phyloP scores from a whole-genome alignment of 2,329 filamentous ascomycete genomes.

The Fusarium sulawesiense region DNA sequence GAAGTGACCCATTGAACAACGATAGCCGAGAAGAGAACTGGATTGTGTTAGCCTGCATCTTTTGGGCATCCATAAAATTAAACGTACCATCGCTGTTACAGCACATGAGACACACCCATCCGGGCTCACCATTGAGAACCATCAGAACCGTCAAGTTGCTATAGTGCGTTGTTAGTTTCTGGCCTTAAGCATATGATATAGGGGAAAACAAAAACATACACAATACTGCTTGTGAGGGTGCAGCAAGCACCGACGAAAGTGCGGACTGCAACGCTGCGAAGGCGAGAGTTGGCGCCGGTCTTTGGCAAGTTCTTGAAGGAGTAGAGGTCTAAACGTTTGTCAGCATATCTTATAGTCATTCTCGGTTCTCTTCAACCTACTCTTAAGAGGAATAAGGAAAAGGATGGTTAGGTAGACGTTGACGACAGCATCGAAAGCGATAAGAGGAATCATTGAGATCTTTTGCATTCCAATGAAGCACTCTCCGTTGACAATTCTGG shows the following conservation, averaged over 20 bases:
- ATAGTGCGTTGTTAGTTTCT: constrained; percentile 7
- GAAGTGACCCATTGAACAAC: constrained; percentile 72
- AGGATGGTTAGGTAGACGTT: constrained; percentile 72
- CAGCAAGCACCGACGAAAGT: constrained; percentile 69
- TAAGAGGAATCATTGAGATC: constrained; percentile 69
- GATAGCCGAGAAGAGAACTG: constrained; percentile 69
- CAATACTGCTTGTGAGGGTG: constrained; percentile 68
- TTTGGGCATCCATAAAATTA: not conserved
- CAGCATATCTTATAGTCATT: not conserved
- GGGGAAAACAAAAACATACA: constrained; percentile 53
- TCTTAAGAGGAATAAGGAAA: constrained; percentile 70
- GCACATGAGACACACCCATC: constrained; percentile 73
- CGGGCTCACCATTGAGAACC: constrained; percentile 69
- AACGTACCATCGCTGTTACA: constrained; percentile 71
- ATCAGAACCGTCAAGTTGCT: constrained; percentile 71
- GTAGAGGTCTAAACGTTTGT: constrained; percentile 59
- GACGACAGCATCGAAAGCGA: constrained; percentile 69
- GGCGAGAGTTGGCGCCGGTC: constrained; percentile 54
- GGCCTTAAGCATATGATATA: not conserved
- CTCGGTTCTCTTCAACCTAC: constrained; percentile 51
- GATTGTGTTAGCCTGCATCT: not conserved
- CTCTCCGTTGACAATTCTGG: constrained; percentile 63
- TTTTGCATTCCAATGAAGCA: constrained; percentile 73
- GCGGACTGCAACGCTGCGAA: constrained; percentile 65
- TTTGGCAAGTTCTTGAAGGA: constrained; percentile 62